Percentiles rank a stretch among this genome's conserved stretches.
Evolutionary conservation across 257 asterid genomes (phyloP).

Genomic region (Gentiana macrophylla): DNA sequence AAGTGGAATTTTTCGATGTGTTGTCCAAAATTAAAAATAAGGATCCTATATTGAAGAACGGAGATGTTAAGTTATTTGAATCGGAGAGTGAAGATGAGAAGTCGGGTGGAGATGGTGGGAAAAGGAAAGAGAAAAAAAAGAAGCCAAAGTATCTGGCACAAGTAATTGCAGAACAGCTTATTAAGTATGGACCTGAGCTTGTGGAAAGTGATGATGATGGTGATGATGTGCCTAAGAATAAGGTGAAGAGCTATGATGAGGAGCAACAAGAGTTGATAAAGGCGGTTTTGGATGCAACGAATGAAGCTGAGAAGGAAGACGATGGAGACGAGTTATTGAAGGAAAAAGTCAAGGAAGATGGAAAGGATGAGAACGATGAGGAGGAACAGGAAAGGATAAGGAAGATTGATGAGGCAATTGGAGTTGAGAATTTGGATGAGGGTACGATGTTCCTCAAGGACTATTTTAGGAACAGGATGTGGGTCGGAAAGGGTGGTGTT

Average conservation of each 20-base stretch:
- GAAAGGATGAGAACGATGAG: slow-evolving; percentile 22
- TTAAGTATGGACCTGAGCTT: slow-evolving; percentile 61
- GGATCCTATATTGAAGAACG: slow-evolving; percentile 47
- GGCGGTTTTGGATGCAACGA: slow-evolving; percentile 33
- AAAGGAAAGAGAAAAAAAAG: slow-evolving; percentile 11
- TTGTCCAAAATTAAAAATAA: slow-evolving; percentile 45
- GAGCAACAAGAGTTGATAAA: slow-evolving; percentile 63
- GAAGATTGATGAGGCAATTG: slow-evolving; percentile 55
- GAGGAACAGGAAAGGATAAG: slow-evolving; percentile 26
- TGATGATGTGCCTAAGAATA: slow-evolving; percentile 1
- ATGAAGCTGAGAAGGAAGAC: slow-evolving; percentile 26
- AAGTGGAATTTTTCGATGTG: slow-evolving; percentile 46
- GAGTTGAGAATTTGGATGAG: slow-evolving; percentile 53
- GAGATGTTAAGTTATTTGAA: slow-evolving; percentile 51
- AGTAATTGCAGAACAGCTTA: slow-evolving; percentile 53
- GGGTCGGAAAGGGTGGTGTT: slow-evolving; percentile 27
- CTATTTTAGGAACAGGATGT: slow-evolving; percentile 49
- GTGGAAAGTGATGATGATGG: slow-evolving; percentile 30
- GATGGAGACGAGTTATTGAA: slow-evolving; percentile 44
- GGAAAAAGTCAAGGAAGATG: slow-evolving; percentile 27
- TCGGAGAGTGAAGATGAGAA: slow-evolving; percentile 29
- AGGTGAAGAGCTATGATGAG: slow-evolving; percentile 43
- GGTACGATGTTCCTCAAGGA: slow-evolving; percentile 44
- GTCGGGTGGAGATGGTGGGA: neutral
- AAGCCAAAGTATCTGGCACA: slow-evolving; percentile 75